Evolutionary conservation across 176 grass and related monocot species (phyloP).

Genomic region (Chloris gayana): DNA sequence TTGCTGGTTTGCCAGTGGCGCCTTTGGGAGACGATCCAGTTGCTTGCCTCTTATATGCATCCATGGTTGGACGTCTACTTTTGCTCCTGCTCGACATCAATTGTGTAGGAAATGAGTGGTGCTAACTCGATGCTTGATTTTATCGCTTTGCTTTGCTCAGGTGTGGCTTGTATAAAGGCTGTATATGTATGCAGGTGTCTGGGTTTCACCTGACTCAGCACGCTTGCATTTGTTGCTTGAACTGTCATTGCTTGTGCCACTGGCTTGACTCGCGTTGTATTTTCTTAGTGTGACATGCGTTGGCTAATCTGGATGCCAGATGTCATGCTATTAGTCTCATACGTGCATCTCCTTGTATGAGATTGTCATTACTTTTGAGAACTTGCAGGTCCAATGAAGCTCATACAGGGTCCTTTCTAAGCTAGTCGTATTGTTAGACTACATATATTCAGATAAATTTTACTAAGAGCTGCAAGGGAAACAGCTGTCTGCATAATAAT

Average conservation of each 20-base stretch:
- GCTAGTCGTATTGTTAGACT: neutral
- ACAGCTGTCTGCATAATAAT: constrained; percentile 8
- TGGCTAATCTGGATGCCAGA: neutral
- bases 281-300: neutral
- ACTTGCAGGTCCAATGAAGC: constrained; percentile 2
- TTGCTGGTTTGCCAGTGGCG: neutral
- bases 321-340: neutral
- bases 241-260: neutral
- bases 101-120: neutral
- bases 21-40: neutral
- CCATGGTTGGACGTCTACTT: neutral
- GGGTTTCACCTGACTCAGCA: neutral
- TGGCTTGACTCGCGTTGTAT: neutral
- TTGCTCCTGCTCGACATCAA: neutral
- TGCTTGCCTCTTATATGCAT: constrained; percentile 5
- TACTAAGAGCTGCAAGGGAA: constrained; percentile 4
- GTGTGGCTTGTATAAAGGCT: no score
- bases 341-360: neutral
- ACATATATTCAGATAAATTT: neutral
- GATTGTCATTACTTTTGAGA: constrained; percentile 16
- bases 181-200: constrained; percentile 10
- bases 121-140: neutral
- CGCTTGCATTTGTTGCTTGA: neutral
- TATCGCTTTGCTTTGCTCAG: neutral
- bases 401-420: neutral